Percentiles rank a stretch among this genome's conserved stretches.
Conservation (phyloP, 257 asterid genomes). For the Asclepias syriaca region DNA sequence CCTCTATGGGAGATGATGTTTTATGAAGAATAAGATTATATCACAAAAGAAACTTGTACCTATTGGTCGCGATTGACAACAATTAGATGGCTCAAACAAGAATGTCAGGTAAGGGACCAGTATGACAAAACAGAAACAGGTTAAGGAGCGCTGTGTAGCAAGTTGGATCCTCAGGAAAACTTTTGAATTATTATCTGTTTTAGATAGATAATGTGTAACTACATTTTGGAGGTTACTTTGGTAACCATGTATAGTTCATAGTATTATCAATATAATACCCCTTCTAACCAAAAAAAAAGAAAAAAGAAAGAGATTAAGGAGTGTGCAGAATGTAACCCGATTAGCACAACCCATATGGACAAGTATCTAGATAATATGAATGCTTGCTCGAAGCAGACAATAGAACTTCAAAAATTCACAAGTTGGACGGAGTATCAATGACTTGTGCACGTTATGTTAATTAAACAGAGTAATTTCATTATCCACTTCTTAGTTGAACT, state of each 20-base stretch:
- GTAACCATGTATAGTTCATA: too few species aligned
- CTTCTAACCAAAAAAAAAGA: not conserved
- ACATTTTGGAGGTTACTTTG: too few species aligned
- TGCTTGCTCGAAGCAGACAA: not conserved
- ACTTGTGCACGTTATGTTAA: not conserved
- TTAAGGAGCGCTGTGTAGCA: not conserved
- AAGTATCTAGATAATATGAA: not conserved
- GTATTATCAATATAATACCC: too few species aligned
- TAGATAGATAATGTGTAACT: too few species aligned
- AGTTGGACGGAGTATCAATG: not conserved
- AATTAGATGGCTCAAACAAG: not conserved
- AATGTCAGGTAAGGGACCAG: not conserved
- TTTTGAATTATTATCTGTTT: too few species aligned
- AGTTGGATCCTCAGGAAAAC: too few species aligned
- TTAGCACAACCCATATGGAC: not conserved
- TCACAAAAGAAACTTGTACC: not conserved
- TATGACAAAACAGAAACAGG: not conserved
- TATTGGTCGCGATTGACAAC: not conserved
- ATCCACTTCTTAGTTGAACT: not conserved
- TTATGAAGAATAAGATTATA: not conserved
- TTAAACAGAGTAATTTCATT: not conserved
- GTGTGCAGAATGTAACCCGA: not conserved
- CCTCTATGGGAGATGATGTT: not conserved
- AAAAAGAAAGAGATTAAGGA: not conserved
- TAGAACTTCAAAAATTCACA: not conserved